phyloP scores from a whole-genome alignment of 2,329 filamentous ascomycete species.

The Pleoardoris graminearum region DNA sequence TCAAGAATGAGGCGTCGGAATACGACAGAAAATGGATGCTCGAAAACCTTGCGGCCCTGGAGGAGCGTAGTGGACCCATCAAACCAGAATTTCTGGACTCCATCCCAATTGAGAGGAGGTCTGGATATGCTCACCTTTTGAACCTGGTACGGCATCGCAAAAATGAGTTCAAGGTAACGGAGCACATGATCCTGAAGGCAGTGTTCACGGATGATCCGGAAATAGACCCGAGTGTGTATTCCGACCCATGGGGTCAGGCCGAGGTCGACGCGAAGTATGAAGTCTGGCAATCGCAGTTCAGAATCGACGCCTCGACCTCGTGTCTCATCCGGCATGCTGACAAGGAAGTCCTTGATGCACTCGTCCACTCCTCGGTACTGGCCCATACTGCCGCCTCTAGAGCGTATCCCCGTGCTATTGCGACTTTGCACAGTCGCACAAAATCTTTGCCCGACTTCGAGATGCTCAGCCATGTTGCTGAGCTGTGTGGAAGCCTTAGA shows the following conservation, averaged over 20 bases:
- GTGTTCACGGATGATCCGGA: too few species aligned
- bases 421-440: background rate
- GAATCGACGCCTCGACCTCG: background rate
- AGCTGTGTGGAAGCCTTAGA: background rate
- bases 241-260: too few species aligned
- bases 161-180: background rate
- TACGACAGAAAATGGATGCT: background rate
- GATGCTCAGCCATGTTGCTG: background rate
- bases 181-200: background rate
- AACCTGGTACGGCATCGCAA: slow-evolving; percentile 1
- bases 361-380: background rate
- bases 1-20: background rate
- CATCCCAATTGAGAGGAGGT: background rate
- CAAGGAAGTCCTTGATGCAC: background rate
- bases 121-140: background rate
- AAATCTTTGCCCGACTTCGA: background rate
- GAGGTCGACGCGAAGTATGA: background rate
- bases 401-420: background rate
- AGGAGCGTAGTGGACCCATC: background rate
- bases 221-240: too few species aligned
- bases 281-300: background rate
- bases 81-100: background rate
- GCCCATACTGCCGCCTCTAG: background rate
- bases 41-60: background rate
- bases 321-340: background rate